Conservation (phyloP, 805 yeast species). For the fission yeast (Schizosaccharomyces pombe) region DNA sequence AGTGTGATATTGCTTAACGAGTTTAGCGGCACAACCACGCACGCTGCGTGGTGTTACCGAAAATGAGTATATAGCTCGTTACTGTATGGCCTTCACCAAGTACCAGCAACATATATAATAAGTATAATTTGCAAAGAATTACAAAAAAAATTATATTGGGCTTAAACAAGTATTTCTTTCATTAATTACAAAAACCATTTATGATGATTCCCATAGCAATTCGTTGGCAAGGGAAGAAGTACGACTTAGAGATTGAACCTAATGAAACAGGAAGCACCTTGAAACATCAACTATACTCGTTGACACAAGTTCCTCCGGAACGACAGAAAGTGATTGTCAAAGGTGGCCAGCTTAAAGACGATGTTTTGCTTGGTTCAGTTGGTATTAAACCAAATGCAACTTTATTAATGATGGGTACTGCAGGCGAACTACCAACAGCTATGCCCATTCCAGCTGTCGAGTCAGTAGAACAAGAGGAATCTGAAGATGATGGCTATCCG, state of each 20-base stretch:
- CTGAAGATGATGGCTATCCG: slow-evolving; percentile 19
- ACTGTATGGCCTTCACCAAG: no score
- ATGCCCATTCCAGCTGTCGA: not conserved
- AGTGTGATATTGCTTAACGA: no score
- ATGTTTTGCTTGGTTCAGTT: slow-evolving; percentile 27
- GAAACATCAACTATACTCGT: slow-evolving; percentile 43
- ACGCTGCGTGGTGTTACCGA: no score
- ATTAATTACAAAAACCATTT: not conserved
- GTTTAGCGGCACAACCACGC: no score
- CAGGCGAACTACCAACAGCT: slow-evolving; percentile 34
- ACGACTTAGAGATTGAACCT: slow-evolving; percentile 32
- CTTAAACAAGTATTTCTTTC: not conserved
- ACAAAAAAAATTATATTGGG: no score
- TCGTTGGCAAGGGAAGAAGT: slow-evolving; percentile 26
- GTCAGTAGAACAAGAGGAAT: not conserved
- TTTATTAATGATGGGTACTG: slow-evolving; percentile 81
- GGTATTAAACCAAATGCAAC: slow-evolving; percentile 40
- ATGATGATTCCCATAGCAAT: not conserved
- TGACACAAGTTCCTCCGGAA: slow-evolving; percentile 64
- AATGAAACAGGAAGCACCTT: slow-evolving; percentile 34
- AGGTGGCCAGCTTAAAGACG: slow-evolving; percentile 70
- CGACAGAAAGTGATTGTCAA: slow-evolving; percentile 78
- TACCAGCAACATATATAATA: no score
- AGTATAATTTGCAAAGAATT: no score
- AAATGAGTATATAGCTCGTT: no score